Conservation (phyloP, 2,329 filamentous ascomycete species). For the Macrophomina phaseolina region DNA sequence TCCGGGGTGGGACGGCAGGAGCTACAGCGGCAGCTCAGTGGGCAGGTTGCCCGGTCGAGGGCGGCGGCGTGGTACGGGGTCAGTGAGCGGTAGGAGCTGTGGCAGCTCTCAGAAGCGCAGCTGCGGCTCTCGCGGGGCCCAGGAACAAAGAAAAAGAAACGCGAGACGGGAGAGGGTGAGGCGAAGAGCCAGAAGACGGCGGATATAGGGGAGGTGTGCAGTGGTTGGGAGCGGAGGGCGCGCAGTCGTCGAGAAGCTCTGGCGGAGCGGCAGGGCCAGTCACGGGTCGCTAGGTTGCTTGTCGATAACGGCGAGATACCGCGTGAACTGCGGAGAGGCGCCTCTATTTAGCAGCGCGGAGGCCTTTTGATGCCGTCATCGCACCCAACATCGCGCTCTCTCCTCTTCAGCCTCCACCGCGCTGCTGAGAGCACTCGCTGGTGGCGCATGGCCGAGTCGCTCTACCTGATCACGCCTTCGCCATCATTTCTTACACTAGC, state of each 20-base stretch:
- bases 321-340: background rate
- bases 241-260: background rate
- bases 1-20: conserved; percentile 15
- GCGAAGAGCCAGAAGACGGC: conserved; percentile 2
- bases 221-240: conserved; percentile 15
- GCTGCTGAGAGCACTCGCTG: background rate
- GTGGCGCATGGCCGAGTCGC: conserved; percentile 24
- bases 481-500: conserved; percentile 23
- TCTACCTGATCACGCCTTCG: conserved; percentile 24
- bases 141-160: conserved; percentile 27
- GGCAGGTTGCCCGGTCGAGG: conserved; percentile 6
- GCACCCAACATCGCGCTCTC: background rate
- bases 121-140: conserved; percentile 10
- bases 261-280: too few species aligned
- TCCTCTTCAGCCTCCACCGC: conserved; percentile 10
- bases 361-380: conserved; percentile 21
- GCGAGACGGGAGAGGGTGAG: background rate
- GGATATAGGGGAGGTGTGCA: conserved; percentile 18
- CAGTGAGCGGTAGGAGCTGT: conserved; percentile 23
- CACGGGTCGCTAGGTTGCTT: too few species aligned
- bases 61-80: conserved; percentile 18
- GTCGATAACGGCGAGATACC: background rate
- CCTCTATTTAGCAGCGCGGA: conserved; percentile 15
- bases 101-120: conserved; percentile 15
- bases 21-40: background rate